Evolutionary conservation across 768 basidiomycete species (phyloP), one percentile per base, ranked within the genome.

Genomic region (Stropharia rugosoannulata): DNA sequence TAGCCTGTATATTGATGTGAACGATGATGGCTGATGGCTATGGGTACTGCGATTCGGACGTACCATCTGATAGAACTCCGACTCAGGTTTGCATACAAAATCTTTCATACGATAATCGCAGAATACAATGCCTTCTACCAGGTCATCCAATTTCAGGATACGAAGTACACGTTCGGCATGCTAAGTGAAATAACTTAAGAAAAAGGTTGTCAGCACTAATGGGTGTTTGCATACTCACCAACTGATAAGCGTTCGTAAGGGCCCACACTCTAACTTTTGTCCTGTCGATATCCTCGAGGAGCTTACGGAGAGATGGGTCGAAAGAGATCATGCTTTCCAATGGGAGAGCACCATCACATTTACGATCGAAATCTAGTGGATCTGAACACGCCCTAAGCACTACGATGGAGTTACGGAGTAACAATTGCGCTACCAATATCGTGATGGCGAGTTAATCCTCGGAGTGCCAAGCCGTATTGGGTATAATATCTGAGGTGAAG

Each of bases 341-440:
- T 6, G 93, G 93, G 11, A 95, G 77, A 18, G 90, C 81, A 3
- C 87, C 89, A 63, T 95, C 93, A 67, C 93, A 95, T 70, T 88
- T 84, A 50, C 72, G 74, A 71, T 95, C 88, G 68, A 93, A 95
- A 64, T 93, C 91, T 48, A 94, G 68, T 10, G 90, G 87, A 67
- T 95, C 93, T 71, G 55, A n/a, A 39, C 29, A 46, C 15, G 15
- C 22, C 18, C 29, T 18, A 4, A 37, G 16, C 35, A 39, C 56
- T 35, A 55, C 59, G 19, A 18, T 25, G 13, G 3, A 29, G 16
- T 15, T 12, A 40, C 36, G 19, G 53, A 15, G 40, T 45, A 38
- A 15, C 49, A 36, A 58, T 59, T 58, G 66, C 64, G 47, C 67
- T 72, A 87, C 92, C 89, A 64, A 93, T 82, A 62, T 84, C 73